Base-by-base conservation (phyloP, 768 basidiomycete genomes). In the Pisolithus sp. region DNA sequence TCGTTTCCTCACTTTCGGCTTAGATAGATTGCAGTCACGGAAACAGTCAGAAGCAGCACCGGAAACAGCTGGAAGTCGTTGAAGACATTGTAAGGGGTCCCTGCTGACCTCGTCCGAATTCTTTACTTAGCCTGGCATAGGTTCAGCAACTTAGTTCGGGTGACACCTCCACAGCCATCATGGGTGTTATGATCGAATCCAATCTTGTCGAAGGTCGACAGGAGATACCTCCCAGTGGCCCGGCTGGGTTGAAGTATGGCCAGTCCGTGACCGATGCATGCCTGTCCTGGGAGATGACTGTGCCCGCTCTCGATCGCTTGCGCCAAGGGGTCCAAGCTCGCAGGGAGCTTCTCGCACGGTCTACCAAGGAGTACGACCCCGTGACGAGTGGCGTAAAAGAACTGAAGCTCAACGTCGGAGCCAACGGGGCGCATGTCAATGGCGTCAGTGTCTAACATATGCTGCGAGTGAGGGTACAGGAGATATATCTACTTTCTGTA, bases 21-120 rank as follows among this genome's bases (percentile, higher is more conserved):
- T 63, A 95, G 93, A 84, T 96, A 57, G 92, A 95, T 69, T 95
- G 95, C 77, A 94, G 92, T 60, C 94, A 97, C 65, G 93, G 95
- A 53, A 97, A 98, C 71, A 91, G 88, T 61, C 81, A 77, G 53
- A 97, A 99, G 71, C 89, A 96, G 64, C 89, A 95, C 68, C 73
- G 80, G 53, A 89, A 84, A 59, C 95, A 99, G 71, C 73, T 84
- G 3, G 83, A 88, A 53, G 95, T 98, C 34, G 91, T 89, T 7
- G 86, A 90, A 30, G 85, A 95, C 63, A 86, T 99, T 57, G 93
- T 92, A 60, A 68, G 83, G 49, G 31, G 57, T 20, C 36, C 4
- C 15, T n/a, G 12, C 24, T 10, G n/a, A 38, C 21, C 45, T 28
- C 23, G 47, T 0, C 43, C 56, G 51, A 46, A 48, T 60, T 62